Conservation (phyloP, 768 basidiomycete species). For the Serendipita sp. region DNA sequence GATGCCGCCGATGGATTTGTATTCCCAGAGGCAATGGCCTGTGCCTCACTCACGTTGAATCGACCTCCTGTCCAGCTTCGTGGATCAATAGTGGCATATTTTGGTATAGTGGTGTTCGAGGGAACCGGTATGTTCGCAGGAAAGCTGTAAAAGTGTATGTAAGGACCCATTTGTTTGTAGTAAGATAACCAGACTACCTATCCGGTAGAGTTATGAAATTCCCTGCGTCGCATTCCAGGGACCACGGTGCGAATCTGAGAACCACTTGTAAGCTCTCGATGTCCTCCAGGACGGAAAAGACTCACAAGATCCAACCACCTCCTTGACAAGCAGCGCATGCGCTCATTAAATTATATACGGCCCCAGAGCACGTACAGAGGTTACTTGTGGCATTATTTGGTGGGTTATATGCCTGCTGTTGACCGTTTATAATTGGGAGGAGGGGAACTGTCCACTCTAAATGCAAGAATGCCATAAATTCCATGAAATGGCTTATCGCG, state of each 20-base stretch:
- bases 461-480: background rate
- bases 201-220: background rate
- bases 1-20: background rate
- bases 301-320: background rate
- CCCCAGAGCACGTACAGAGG: background rate
- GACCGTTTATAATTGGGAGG: background rate
- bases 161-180: background rate
- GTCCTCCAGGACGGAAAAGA: background rate
- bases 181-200: background rate
- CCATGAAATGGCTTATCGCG: background rate
- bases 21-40: background rate
- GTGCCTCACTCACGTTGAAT: background rate
- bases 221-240: background rate
- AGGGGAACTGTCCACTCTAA: background rate
- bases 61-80: background rate
- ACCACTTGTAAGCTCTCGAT: background rate
- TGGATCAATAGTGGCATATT: background rate
- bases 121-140: background rate
- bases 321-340: conserved; percentile 4
- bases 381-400: background rate
- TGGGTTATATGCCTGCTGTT: background rate
- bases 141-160: background rate
- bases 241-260: background rate
- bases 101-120: background rate
- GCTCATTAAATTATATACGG: conserved; percentile 3